Evolutionary conservation across 345 rosid genomes (phyloP).

Genomic region (Aquilaria sinensis): DNA sequence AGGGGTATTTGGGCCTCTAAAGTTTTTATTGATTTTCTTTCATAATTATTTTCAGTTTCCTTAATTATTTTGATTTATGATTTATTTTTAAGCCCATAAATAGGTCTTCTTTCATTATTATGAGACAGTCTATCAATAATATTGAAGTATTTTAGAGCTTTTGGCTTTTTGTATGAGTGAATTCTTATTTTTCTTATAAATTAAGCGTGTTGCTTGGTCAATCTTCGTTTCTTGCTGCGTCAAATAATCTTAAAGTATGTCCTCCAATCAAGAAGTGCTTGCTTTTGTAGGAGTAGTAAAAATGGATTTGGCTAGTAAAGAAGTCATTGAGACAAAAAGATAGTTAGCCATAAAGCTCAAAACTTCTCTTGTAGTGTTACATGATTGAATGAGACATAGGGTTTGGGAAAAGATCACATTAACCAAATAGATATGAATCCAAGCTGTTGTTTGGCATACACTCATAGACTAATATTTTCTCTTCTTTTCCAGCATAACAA

Average conservation of each 20-base stretch:
- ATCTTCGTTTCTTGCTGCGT: too few relatives aligned
- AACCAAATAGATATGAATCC: conserved; percentile 37
- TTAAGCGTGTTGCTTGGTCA: too few relatives aligned
- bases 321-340: neutral
- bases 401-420: neutral
- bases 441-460: conserved; percentile 38
- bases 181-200: too few relatives aligned
- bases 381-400: conserved; percentile 7
- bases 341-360: neutral
- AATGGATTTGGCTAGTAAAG: neutral
- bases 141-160: too few relatives aligned
- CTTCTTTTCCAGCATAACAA: conserved; percentile 50
- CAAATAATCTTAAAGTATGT: conserved; percentile 21
- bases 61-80: too few relatives aligned
- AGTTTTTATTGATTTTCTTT: too few relatives aligned
- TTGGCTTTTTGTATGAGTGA: too few relatives aligned
- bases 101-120: too few relatives aligned
- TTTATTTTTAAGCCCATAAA: too few relatives aligned
- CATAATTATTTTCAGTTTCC: too few relatives aligned
- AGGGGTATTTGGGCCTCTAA: too few relatives aligned
- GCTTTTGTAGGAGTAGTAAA: conserved; percentile 20
- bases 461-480: conserved; percentile 51
- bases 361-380: neutral
- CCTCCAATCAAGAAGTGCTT: conserved; percentile 30
- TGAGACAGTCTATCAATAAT: too few relatives aligned